Conservation (phyloP, 306 rosid genomes). For the Arachis hypogaea region DNA sequence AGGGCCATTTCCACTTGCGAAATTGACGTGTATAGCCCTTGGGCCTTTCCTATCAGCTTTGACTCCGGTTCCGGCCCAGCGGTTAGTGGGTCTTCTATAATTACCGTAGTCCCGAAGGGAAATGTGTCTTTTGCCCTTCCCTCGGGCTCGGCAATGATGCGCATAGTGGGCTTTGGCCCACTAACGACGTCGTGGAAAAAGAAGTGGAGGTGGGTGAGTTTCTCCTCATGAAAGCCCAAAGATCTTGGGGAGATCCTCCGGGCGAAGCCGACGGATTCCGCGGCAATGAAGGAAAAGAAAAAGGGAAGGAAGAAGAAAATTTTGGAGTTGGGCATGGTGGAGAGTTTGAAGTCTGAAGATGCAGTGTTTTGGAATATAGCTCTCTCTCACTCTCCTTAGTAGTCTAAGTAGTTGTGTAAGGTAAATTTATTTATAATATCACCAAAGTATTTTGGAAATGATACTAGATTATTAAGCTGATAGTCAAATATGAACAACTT, state of each 20-base stretch:
- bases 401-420: no score
- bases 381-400: no score
- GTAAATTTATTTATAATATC: no score
- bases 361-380: no score
- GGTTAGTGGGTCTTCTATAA: constrained; percentile 53
- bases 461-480: no score
- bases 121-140: constrained; percentile 34
- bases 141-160: constrained; percentile 38
- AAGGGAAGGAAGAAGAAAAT: neutral
- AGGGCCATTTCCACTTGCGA: neutral
- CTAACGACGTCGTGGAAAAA: constrained; percentile 55
- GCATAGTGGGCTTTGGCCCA: constrained; percentile 41
- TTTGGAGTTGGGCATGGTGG: constrained; percentile 28
- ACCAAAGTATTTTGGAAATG: no score
- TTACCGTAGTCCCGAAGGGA: constrained; percentile 48
- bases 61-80: constrained; percentile 42
- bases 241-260: constrained; percentile 24
- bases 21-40: constrained; percentile 44
- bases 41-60: constrained; percentile 51
- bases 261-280: constrained; percentile 9
- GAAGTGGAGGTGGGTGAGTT: constrained; percentile 58
- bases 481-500: no score
- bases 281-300: neutral
- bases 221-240: constrained; percentile 44
- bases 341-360: neutral